Conservation (phyloP, 2,329 filamentous ascomycete species). For the Claviceps capensis region DNA sequence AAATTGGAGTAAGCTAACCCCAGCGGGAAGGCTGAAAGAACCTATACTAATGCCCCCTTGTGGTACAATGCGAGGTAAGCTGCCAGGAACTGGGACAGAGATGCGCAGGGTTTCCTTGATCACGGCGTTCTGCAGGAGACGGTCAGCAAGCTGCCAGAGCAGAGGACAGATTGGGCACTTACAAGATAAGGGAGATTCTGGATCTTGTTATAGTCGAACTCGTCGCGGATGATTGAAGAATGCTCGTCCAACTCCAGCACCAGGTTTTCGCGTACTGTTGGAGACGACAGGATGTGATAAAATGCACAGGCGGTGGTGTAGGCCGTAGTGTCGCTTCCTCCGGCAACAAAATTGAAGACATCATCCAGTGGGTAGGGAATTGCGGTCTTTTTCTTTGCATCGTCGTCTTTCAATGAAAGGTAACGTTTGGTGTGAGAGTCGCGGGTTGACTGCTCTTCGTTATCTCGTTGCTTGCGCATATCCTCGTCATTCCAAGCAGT, state of each 20-base stretch:
- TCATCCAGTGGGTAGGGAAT: not conserved
- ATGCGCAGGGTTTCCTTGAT: constrained; percentile 1
- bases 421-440: constrained; percentile 1
- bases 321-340: constrained; percentile 1
- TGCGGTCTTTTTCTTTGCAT: not conserved
- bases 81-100: not conserved
- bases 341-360: constrained; percentile 1
- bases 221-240: not conserved
- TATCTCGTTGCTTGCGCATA: not conserved
- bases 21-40: not conserved
- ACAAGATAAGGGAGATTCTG: not conserved
- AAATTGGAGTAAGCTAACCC: not conserved
- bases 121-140: not conserved
- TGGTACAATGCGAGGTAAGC: not conserved
- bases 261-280: not conserved
- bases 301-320: not conserved
- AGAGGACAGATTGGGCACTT: not conserved
- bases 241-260: not conserved
- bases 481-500: not conserved
- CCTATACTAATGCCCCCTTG: not conserved
- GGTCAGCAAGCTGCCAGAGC: not conserved
- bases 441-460: not conserved
- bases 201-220: not conserved
- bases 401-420: not conserved
- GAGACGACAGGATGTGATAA: constrained; percentile 1